Conservation (phyloP, 768 basidiomycete genomes). For the Leccinum disarticulatum region DNA sequence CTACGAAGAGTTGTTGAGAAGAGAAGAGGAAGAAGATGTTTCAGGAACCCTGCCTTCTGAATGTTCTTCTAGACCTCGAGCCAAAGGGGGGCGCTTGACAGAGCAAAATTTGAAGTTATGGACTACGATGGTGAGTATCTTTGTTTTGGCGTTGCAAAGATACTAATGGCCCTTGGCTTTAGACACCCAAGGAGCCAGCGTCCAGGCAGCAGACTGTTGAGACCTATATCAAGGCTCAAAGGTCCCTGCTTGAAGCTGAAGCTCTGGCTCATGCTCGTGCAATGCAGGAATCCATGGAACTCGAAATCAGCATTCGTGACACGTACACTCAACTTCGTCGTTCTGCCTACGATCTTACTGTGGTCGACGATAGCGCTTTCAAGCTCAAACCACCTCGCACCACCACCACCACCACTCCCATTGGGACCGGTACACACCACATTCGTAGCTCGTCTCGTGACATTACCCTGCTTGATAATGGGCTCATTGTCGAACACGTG, state of each 20-base stretch:
- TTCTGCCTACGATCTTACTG: conserved; percentile 68
- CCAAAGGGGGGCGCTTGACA: conserved; percentile 67
- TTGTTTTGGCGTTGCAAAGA: not conserved
- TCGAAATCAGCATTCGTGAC: conserved; percentile 78
- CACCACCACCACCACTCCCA: conserved; percentile 27
- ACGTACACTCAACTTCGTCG: conserved; percentile 77
- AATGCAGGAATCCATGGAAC: conserved; percentile 70
- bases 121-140: conserved; percentile 63
- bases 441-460: conserved; percentile 62
- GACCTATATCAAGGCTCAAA: conserved; percentile 80
- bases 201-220: conserved; percentile 82
- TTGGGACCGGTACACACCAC: conserved; percentile 36
- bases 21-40: conserved; percentile 70
- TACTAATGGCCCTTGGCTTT: conserved; percentile 9
- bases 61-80: conserved; percentile 56
- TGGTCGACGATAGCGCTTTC: conserved; percentile 56
- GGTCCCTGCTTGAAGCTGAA: conserved; percentile 79
- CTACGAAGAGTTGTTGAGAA: conserved; percentile 71
- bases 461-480: conserved; percentile 81
- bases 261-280: conserved; percentile 74
- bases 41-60: conserved; percentile 49
- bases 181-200: conserved; percentile 92
- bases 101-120: conserved; percentile 82
- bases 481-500: conserved; percentile 87
- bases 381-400: conserved; percentile 67